Conservation (phyloP, 2,329 filamentous ascomycete species). For the Paecilomyces sp. region DNA sequence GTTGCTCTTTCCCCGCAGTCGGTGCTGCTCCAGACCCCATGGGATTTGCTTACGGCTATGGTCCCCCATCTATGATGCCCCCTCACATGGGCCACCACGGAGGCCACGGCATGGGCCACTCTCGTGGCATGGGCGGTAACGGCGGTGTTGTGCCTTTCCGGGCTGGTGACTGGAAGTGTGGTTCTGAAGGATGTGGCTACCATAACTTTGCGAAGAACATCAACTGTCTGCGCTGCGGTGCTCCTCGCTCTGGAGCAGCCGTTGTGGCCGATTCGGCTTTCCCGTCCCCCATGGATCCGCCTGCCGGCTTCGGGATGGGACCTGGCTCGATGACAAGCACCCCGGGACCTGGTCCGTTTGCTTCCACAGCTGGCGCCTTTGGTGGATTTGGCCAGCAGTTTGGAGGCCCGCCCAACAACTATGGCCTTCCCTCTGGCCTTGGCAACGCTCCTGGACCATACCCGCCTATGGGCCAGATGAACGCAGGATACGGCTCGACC, state of each 20-base stretch:
- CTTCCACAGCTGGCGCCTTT: slow-evolving; percentile 62
- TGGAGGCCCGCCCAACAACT: slow-evolving; percentile 73
- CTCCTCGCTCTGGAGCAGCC: slow-evolving; percentile 85
- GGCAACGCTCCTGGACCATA: slow-evolving; percentile 73
- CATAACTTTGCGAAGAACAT: slow-evolving; percentile 99
- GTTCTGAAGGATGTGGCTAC: slow-evolving; percentile 93
- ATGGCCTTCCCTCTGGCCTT: slow-evolving; percentile 79
- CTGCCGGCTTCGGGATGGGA: slow-evolving; percentile 76
- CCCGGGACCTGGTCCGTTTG: slow-evolving; percentile 69
- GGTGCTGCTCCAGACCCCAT: slow-evolving; percentile 69
- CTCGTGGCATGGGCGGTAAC: slow-evolving; percentile 60
- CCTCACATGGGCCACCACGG: slow-evolving; percentile 62
- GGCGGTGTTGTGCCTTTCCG: slow-evolving; percentile 91
- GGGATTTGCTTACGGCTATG: slow-evolving; percentile 52
- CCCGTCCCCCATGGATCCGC: slow-evolving; percentile 80
- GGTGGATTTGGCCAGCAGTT: slow-evolving; percentile 70
- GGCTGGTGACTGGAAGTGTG: slow-evolving; percentile 98
- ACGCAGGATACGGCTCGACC: slow-evolving; percentile 70
- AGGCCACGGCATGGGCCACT: slow-evolving; percentile 51
- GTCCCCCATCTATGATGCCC: slow-evolving; percentile 72
- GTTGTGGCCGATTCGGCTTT: slow-evolving; percentile 92
- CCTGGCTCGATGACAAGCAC: slow-evolving; percentile 81
- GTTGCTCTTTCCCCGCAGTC: slow-evolving; percentile 97
- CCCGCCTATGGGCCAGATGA: slow-evolving; percentile 59
- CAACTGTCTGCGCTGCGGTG: slow-evolving; percentile 91